phyloP scores from a whole-genome alignment of 257 asterid genomes.

The Phtheirospermum japonicum region DNA sequence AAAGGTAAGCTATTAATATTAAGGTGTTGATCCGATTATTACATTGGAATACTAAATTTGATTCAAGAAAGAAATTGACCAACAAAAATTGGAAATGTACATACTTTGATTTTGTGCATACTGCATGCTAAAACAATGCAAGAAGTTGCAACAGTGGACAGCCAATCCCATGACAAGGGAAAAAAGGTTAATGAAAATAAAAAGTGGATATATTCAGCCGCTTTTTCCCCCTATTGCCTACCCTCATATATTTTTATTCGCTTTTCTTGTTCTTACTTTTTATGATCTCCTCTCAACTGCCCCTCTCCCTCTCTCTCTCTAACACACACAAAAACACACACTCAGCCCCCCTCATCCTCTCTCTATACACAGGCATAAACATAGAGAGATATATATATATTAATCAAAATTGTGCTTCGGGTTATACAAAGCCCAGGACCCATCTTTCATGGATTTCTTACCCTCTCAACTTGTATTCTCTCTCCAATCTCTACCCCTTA shows the following conservation, averaged over 20 bases:
- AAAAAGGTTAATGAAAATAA: no score
- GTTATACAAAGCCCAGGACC: slow-evolving; percentile 32
- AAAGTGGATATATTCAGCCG: slow-evolving; percentile 30
- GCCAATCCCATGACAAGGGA: no score
- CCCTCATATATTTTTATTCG: slow-evolving; percentile 36
- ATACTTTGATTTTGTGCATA: no score
- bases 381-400: slow-evolving; percentile 5
- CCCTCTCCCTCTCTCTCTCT: slow-evolving; percentile 23
- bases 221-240: slow-evolving; percentile 27
- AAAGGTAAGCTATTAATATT: no score
- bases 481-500: slow-evolving; percentile 23
- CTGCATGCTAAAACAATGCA: no score
- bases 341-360: background rate
- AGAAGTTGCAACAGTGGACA: no score
- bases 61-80: no score
- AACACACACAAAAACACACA: no score
- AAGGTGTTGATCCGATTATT: no score
- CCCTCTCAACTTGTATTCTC: slow-evolving; percentile 33
- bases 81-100: no score
- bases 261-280: slow-evolving; percentile 15
- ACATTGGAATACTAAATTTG: no score
- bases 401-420: slow-evolving; percentile 28
- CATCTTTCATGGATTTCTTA: slow-evolving; percentile 40
- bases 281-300: no score
- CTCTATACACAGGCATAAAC: slow-evolving; percentile 4